Conservation (phyloP, 208 protist species). For the Angomonas ambiguus region DNA sequence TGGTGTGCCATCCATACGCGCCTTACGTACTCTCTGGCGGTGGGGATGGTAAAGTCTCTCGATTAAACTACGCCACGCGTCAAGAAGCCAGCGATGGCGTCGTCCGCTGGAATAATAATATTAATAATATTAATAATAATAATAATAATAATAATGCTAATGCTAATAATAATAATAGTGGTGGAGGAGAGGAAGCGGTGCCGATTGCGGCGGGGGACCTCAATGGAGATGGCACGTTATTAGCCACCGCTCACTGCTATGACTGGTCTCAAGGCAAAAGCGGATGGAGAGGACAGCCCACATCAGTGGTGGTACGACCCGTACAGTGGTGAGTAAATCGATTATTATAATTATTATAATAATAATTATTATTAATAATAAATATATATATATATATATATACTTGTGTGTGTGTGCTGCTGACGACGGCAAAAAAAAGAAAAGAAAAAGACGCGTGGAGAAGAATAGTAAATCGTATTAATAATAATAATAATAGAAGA, state of each 20-base stretch:
- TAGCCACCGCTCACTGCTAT: background rate
- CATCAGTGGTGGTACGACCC: background rate
- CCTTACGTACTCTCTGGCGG: background rate
- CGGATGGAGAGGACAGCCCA: background rate
- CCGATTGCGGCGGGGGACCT: background rate
- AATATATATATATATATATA: conserved; percentile 4
- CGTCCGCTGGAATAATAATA: background rate
- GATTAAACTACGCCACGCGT: background rate
- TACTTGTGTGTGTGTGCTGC: too few relatives aligned
- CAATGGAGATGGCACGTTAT: background rate
- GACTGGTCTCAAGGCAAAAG: background rate
- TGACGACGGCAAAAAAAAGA: too few relatives aligned
- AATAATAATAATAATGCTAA: background rate
- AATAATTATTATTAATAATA: conserved; percentile 1
- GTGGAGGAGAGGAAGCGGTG: background rate
- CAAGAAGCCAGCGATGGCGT: background rate
- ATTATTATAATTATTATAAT: too few relatives aligned
- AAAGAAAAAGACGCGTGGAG: too few relatives aligned
- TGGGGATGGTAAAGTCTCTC: background rate
- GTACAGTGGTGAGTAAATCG: too few relatives aligned
- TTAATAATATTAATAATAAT: conserved; percentile 3
- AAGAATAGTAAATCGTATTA: too few relatives aligned
- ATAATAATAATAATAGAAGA: too few relatives aligned
- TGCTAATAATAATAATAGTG: background rate
- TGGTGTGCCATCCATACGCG: background rate